A percentile compares a stretch with the other conserved stretches of the same genome.
These are phyloP conservation scores for Magnaporthiopsis rhizophila DNA, from an alignment of 2,329 filamentous ascomycete genomes.

Conservation along the genomic window DNA sequence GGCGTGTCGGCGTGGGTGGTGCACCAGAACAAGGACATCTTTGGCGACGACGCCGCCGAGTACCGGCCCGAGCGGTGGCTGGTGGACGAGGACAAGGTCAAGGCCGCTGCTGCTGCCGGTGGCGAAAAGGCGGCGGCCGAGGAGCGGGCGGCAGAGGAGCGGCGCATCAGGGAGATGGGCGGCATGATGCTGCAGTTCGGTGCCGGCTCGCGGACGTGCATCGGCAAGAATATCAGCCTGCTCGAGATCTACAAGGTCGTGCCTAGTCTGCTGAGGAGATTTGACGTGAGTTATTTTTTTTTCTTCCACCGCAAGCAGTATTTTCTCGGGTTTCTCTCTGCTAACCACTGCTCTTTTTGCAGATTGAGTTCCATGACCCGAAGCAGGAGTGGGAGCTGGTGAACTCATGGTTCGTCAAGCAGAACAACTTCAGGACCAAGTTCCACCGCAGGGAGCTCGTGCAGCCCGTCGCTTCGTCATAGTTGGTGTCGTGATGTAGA, in stretches of 20 bases:
- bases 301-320: not conserved
- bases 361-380: slow-evolving; percentile 48
- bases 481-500: not conserved
- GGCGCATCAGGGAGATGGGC: slow-evolving; percentile 57
- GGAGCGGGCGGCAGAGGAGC: slow-evolving; percentile 32
- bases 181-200: slow-evolving; percentile 67
- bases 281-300: slow-evolving; percentile 39
- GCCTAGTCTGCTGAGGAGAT: slow-evolving; percentile 53
- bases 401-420: slow-evolving; percentile 58
- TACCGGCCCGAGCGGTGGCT: slow-evolving; percentile 65
- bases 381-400: slow-evolving; percentile 48
- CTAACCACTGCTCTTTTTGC: slow-evolving; percentile 5
- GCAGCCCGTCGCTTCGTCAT: not conserved
- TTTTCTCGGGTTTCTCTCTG: not conserved
- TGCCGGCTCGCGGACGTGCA: slow-evolving; percentile 62
- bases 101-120: slow-evolving; percentile 8
- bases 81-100: slow-evolving; percentile 28
- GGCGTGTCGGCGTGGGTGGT: slow-evolving; percentile 71
- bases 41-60: slow-evolving; percentile 56
- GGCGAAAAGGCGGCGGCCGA: slow-evolving; percentile 10
- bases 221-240: slow-evolving; percentile 58
- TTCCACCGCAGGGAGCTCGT: slow-evolving; percentile 37
- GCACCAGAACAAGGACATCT: slow-evolving; percentile 59
- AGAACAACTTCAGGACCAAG: slow-evolving; percentile 43
- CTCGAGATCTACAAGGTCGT: slow-evolving; percentile 58